Evolutionary conservation across 2,329 filamentous ascomycete species (phyloP).

Genomic region (Stagonosporopsis rhizophila): DNA sequence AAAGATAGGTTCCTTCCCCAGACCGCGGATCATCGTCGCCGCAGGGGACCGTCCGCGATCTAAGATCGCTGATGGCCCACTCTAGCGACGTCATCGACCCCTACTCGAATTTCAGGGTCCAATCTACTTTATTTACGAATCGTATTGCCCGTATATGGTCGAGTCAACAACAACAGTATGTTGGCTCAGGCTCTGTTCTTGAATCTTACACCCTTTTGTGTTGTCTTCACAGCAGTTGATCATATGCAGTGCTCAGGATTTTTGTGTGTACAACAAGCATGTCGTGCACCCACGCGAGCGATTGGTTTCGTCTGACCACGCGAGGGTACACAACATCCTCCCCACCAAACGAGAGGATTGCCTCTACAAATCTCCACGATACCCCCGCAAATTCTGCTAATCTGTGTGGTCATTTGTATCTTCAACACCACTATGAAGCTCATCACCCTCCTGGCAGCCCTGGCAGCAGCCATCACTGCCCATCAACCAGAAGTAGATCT

Average conservation of each 20-base stretch:
- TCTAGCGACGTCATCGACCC: constrained; percentile 12
- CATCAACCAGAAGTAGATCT: constrained; percentile 26
- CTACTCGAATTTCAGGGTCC: constrained; percentile 8
- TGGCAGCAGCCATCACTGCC: neutral
- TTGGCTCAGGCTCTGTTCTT: neutral
- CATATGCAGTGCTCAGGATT: neutral
- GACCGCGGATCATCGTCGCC: constrained; percentile 10
- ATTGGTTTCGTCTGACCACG: neutral
- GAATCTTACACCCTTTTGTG: neutral
- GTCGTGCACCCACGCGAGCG: neutral
- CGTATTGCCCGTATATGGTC: neutral
- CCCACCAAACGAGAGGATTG: too few relatives aligned
- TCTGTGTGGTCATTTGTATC: neutral
- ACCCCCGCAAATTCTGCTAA: too few relatives aligned
- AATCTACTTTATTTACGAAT: neutral
- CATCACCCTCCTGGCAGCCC: neutral
- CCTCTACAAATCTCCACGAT: neutral
- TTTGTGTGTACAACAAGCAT: neutral
- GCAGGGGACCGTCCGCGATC: constrained; percentile 11
- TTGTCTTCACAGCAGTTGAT: neutral
- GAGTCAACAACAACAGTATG: neutral
- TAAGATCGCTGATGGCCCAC: constrained; percentile 6
- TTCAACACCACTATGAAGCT: neutral
- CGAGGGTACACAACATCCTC: neutral
- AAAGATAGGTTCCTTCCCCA: constrained; percentile 8